These are phyloP conservation scores for Exophiala viscosa DNA, from an alignment of 2,329 filamentous ascomycete genomes.

Conservation along the genomic window DNA sequence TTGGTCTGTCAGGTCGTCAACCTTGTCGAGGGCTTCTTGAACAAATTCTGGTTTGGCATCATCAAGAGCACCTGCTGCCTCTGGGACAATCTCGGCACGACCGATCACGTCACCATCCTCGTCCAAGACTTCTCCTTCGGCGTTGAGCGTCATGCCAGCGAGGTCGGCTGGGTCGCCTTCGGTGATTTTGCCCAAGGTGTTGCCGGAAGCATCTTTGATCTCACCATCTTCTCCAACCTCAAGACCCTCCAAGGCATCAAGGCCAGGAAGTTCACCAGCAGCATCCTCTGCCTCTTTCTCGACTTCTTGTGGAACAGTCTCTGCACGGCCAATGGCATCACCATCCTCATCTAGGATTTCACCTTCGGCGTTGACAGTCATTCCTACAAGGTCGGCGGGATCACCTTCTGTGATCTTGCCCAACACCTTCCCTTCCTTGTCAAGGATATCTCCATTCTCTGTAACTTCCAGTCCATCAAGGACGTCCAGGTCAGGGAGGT, in stretches of 20 bases:
- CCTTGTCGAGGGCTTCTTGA: slow-evolving; percentile 43
- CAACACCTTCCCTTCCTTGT: slow-evolving; percentile 39
- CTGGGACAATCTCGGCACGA: slow-evolving; percentile 35
- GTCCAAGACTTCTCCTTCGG: slow-evolving; percentile 38
- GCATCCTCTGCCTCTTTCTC: slow-evolving; percentile 48
- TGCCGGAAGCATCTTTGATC: slow-evolving; percentile 45
- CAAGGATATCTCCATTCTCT: slow-evolving; percentile 52
- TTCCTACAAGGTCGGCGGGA: slow-evolving; percentile 39
- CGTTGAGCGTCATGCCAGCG: slow-evolving; percentile 38
- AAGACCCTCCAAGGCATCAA: slow-evolving; percentile 37
- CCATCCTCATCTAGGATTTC: slow-evolving; percentile 41
- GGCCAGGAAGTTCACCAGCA: slow-evolving; percentile 42
- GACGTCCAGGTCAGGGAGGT: slow-evolving; percentile 35
- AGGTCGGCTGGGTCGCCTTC: slow-evolving; percentile 42
- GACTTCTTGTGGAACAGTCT: slow-evolving; percentile 38
- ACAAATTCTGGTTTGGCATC: slow-evolving; percentile 32
- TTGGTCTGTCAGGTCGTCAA: slow-evolving; percentile 35
- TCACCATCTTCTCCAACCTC: slow-evolving; percentile 52
- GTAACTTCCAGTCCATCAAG: slow-evolving; percentile 44
- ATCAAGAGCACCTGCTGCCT: slow-evolving; percentile 26
- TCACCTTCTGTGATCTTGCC: slow-evolving; percentile 42
- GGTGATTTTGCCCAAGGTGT: slow-evolving; percentile 38
- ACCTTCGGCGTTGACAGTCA: slow-evolving; percentile 39
- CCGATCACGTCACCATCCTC: slow-evolving; percentile 37
- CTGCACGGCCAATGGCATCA: slow-evolving; percentile 37